Conservation (phyloP, 2,329 filamentous ascomycete species). For the Drechslerella stenobrocha region DNA sequence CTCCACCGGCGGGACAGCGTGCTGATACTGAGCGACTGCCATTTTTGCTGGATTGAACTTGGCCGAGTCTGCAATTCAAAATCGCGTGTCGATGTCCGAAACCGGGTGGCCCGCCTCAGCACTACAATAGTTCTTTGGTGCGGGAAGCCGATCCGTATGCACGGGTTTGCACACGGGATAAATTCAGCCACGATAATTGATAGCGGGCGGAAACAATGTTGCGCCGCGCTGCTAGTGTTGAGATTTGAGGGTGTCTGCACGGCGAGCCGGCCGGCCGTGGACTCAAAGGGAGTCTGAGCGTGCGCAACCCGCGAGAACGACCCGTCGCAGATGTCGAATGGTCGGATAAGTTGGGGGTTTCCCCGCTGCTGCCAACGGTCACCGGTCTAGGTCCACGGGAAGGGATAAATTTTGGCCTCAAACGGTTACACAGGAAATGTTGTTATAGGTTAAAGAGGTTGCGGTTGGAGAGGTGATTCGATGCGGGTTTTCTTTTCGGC, state of each 20-base stretch:
- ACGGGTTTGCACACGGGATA: slow-evolving; percentile 4
- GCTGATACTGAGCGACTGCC: slow-evolving; percentile 43
- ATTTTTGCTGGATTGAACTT: slow-evolving; percentile 17
- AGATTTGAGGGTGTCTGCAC: slow-evolving; percentile 15
- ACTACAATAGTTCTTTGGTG: slow-evolving; percentile 22
- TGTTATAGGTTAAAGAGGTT: slow-evolving; percentile 35
- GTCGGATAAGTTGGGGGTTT: slow-evolving; percentile 20
- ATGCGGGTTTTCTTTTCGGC: slow-evolving; percentile 48
- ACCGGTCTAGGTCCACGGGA: slow-evolving; percentile 34
- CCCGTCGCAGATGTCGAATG: slow-evolving; percentile 11
- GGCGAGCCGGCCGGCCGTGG: background rate
- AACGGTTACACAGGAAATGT: slow-evolving; percentile 42
- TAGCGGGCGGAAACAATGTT: slow-evolving; percentile 9
- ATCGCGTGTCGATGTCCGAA: slow-evolving; percentile 26
- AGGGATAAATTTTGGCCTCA: slow-evolving; percentile 36
- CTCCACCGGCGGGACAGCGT: slow-evolving; percentile 40
- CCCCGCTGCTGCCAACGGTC: slow-evolving; percentile 29
- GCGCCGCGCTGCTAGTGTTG: slow-evolving; percentile 7
- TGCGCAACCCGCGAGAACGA: slow-evolving; percentile 7
- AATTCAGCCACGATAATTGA: slow-evolving; percentile 7
- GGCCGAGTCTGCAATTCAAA: slow-evolving; percentile 5
- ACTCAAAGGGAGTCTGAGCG: slow-evolving; percentile 12
- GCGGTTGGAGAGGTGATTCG: slow-evolving; percentile 20
- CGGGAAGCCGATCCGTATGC: slow-evolving; percentile 5
- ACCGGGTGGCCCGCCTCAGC: slow-evolving; percentile 19